A percentile compares a stretch with the other conserved stretches of the same genome.
Evolutionary conservation across 192 early-diverging fungal species (phyloP).

Genomic region (Haplosporangium gracile): DNA sequence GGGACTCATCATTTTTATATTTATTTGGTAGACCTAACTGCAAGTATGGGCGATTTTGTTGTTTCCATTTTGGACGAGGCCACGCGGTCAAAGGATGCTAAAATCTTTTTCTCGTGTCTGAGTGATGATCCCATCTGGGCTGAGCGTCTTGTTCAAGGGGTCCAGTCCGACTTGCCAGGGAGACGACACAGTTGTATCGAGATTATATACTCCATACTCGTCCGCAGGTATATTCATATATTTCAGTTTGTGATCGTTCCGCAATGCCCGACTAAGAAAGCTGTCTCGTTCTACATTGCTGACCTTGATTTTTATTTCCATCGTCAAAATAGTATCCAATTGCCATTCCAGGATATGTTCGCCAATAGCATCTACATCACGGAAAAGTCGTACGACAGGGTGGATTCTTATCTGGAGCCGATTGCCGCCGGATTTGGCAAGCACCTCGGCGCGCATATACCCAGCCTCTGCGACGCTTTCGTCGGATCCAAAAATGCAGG

Average conservation of each 20-base stretch:
- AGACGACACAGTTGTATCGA: slow-evolving; percentile 44
- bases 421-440: slow-evolving; percentile 36
- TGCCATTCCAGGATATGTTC: slow-evolving; percentile 55
- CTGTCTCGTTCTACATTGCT: not conserved
- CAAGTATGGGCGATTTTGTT: slow-evolving; percentile 44
- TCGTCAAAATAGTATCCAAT: slow-evolving; percentile 27
- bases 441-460: slow-evolving; percentile 25
- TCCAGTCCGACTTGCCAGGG: slow-evolving; percentile 9
- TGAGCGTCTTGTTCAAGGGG: slow-evolving; percentile 36
- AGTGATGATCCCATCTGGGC: slow-evolving; percentile 54
- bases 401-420: slow-evolving; percentile 42
- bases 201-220: slow-evolving; percentile 51
- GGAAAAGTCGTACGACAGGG: slow-evolving; percentile 23
- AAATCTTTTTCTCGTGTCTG: slow-evolving; percentile 37
- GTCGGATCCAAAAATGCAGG: slow-evolving; percentile 29
- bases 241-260: not conserved
- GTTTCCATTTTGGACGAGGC: slow-evolving; percentile 43
- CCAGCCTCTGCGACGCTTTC: slow-evolving; percentile 33
- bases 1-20: not conserved
- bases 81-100: slow-evolving; percentile 38
- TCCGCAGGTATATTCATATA: slow-evolving; percentile 32
- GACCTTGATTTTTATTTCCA: not conserved
- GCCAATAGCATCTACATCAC: slow-evolving; percentile 33
- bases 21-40: slow-evolving; percentile 5
- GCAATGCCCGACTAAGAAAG: no score